Percentiles rank a stretch among this genome's conserved stretches.
phyloP scores from a whole-genome alignment of 2,329 filamentous ascomycete species.

The Tolypocladium tundrense region DNA sequence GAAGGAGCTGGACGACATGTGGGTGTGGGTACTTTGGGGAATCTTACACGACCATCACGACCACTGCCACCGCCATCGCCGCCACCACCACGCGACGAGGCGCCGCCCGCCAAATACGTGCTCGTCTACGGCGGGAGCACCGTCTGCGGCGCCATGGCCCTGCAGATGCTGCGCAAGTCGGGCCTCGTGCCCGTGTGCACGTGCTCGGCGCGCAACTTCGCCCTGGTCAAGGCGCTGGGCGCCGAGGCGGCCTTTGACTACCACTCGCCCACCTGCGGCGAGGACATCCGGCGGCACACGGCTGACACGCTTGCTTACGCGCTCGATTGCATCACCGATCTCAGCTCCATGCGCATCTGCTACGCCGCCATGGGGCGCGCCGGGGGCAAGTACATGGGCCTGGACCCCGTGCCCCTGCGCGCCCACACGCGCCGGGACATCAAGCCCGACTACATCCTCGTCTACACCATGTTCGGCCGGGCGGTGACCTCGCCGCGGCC shows the following conservation, averaged over 20 bases:
- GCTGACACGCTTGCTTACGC: background rate
- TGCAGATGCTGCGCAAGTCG: background rate
- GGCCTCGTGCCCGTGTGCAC: background rate
- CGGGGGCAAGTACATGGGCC: slow-evolving; percentile 9
- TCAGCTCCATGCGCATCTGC: slow-evolving; percentile 6
- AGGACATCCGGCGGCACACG: background rate
- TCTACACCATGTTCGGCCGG: slow-evolving; percentile 8
- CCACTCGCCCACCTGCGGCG: background rate
- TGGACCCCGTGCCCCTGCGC: slow-evolving; percentile 11
- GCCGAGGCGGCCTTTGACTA: background rate
- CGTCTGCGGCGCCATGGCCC: background rate
- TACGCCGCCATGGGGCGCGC: slow-evolving; percentile 7
- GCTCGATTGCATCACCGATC: background rate
- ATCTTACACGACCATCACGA: background rate
- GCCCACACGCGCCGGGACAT: slow-evolving; percentile 13
- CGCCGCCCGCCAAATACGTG: background rate
- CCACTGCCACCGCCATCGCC: background rate
- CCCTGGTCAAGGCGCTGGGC: background rate
- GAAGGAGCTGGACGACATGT: background rate
- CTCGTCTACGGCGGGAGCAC: background rate
- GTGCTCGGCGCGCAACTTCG: background rate
- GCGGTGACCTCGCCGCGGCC: background rate
- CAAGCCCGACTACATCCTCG: slow-evolving; percentile 10
- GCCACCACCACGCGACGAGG: too few species aligned
- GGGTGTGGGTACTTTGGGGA: background rate